These are phyloP conservation scores for Tetragonia tetragonoides DNA, from an alignment of 148 eudicot species.

Conservation along the genomic window DNA sequence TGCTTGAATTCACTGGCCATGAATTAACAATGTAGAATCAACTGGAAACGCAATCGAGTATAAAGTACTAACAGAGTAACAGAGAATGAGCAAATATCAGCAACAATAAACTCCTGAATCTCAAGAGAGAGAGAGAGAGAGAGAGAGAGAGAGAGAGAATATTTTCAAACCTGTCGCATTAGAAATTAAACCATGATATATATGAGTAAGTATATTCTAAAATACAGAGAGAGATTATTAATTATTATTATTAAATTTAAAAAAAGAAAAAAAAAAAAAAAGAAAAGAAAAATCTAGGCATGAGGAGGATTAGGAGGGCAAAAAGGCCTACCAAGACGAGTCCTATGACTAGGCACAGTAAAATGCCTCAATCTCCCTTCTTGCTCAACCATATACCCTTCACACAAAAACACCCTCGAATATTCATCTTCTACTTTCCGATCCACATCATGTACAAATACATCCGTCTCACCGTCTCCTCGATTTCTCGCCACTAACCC, in stretches of 20 bases:
- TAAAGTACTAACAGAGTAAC: too few relatives aligned
- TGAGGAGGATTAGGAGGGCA: constrained; percentile 40
- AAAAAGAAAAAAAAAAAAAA: background rate
- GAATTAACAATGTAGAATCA: too few relatives aligned
- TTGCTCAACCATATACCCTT: constrained; percentile 62
- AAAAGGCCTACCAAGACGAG: constrained; percentile 45
- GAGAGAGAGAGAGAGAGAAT: too few relatives aligned
- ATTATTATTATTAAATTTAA: too few relatives aligned
- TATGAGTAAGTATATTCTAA: background rate
- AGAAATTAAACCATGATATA: too few relatives aligned
- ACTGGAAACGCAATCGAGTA: too few relatives aligned
- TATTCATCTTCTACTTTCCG: constrained; percentile 63
- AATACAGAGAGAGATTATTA: background rate
- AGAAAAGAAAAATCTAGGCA: too few relatives aligned
- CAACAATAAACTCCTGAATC: too few relatives aligned
- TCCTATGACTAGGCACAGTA: constrained; percentile 63
- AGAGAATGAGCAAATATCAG: too few relatives aligned
- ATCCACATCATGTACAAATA: constrained; percentile 79
- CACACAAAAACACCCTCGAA: constrained; percentile 58
- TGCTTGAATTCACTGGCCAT: too few relatives aligned
- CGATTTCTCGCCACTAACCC: constrained; percentile 72
- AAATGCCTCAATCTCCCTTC: constrained; percentile 64
- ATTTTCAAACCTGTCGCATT: too few relatives aligned
- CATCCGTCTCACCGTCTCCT: constrained; percentile 57
- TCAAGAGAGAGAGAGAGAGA: too few relatives aligned